These are phyloP conservation scores for Wickerhamomyces rabaulensis DNA, from an alignment of 805 yeast species.

Conservation along the genomic window DNA sequence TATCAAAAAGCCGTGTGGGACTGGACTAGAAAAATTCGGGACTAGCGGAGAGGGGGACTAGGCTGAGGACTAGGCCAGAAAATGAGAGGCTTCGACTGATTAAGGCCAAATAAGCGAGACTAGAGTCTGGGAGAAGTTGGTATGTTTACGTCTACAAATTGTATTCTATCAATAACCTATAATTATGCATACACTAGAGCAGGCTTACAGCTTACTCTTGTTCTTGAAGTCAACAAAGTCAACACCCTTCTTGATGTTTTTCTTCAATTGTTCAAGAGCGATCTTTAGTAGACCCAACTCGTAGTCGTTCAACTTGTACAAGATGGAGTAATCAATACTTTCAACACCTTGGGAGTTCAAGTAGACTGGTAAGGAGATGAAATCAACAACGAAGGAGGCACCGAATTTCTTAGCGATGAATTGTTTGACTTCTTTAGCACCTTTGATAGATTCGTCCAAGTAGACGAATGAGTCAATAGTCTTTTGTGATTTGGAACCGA, in stretches of 20 bases:
- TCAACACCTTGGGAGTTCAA: slow-evolving; percentile 51
- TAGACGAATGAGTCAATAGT: slow-evolving; percentile 46
- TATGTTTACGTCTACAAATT: not conserved
- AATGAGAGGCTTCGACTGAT: too few species aligned
- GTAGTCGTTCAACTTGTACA: slow-evolving; percentile 40
- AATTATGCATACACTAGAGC: too few species aligned
- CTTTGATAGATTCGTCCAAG: slow-evolving; percentile 38
- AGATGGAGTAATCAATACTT: slow-evolving; percentile 48
- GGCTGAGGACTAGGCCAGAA: too few species aligned
- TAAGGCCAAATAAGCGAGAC: too few species aligned
- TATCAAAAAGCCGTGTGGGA: not conserved
- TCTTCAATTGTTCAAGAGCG: slow-evolving; percentile 49
- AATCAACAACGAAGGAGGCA: slow-evolving; percentile 25
- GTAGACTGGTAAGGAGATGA: slow-evolving; percentile 59
- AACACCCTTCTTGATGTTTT: slow-evolving; percentile 57
- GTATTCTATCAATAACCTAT: not conserved
- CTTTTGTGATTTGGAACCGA: slow-evolving; percentile 33
- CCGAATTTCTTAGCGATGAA: slow-evolving; percentile 17
- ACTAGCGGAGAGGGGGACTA: too few species aligned
- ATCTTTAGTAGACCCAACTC: slow-evolving; percentile 54
- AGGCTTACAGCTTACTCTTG: slow-evolving; percentile 18
- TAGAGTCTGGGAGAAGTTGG: too few species aligned
- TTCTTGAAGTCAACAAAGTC: slow-evolving; percentile 31
- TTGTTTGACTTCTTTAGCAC: slow-evolving; percentile 15
- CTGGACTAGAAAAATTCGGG: too few species aligned